Percentiles rank a stretch among this genome's conserved stretches.
phyloP scores from a whole-genome alignment of 2,329 filamentous ascomycete species.

The Aspergillus sp. region DNA sequence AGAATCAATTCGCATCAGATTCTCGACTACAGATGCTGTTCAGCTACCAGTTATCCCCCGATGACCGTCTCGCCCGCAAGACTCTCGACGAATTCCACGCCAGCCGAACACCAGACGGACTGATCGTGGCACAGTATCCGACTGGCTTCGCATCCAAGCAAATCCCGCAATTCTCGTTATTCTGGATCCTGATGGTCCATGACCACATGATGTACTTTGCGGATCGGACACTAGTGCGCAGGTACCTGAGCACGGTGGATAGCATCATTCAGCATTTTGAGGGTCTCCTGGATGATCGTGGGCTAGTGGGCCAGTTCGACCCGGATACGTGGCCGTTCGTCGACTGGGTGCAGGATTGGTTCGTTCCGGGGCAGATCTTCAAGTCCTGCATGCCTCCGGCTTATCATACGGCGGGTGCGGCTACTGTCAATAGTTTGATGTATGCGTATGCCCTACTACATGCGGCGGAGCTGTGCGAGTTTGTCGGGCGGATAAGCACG shows the following conservation, averaged over 20 bases:
- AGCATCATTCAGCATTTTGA: conserved; percentile 9
- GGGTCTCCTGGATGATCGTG: background rate
- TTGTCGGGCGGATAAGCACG: background rate
- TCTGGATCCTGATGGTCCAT: conserved; percentile 10
- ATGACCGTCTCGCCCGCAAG: conserved; percentile 14
- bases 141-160: background rate
- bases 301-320: background rate
- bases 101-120: conserved; percentile 1
- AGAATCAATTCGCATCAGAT: conserved; percentile 17
- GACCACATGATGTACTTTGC: conserved; percentile 10
- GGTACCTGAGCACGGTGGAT: conserved; percentile 5
- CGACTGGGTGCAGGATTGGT: conserved; percentile 12
- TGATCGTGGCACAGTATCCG: conserved; percentile 13
- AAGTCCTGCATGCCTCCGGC: conserved; percentile 3
- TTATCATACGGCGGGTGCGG: background rate
- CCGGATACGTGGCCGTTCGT: conserved; percentile 9
- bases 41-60: conserved; percentile 11
- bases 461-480: conserved; percentile 5
- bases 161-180: conserved; percentile 12
- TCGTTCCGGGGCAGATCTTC: background rate
- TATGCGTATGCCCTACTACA: conserved; percentile 6
- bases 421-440: conserved; percentile 4
- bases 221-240: background rate
- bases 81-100: conserved; percentile 12
- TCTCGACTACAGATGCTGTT: conserved; percentile 12